These are phyloP conservation scores for Mycena capillaripes DNA, from an alignment of 768 basidiomycete genomes.

Conservation along the genomic window DNA sequence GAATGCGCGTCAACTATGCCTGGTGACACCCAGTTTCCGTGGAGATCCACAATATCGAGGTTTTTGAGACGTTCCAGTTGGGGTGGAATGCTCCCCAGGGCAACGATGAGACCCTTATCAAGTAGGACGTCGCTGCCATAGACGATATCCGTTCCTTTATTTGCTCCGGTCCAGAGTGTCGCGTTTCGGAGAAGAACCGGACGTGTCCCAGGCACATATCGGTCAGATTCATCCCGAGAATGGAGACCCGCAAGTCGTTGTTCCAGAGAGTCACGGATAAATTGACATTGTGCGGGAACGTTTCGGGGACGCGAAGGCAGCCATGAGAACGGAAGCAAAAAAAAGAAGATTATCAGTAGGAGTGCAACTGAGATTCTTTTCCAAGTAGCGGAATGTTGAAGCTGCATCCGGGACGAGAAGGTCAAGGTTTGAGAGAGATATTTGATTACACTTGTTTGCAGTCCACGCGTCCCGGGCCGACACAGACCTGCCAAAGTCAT, in stretches of 20 bases:
- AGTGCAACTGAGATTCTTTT: no score
- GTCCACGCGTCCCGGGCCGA: no score
- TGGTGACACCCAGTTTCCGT: conserved; percentile 74
- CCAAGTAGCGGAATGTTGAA: no score
- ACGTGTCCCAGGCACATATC: conserved; percentile 61
- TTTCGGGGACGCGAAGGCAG: no score
- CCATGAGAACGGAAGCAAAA: no score
- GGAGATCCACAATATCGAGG: conserved; percentile 35
- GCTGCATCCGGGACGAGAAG: no score
- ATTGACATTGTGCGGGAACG: not conserved
- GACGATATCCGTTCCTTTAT: conserved; percentile 62
- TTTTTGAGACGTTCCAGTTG: conserved; percentile 27
- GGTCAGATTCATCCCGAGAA: conserved; percentile 56
- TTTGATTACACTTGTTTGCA: no score
- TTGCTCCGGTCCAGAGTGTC: conserved; percentile 72
- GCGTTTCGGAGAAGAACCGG: conserved; percentile 68
- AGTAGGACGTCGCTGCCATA: conserved; percentile 64
- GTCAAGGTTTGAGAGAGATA: no score
- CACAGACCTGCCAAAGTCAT: no score
- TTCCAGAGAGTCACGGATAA: not conserved
- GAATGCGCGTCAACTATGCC: conserved; percentile 64
- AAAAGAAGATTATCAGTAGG: no score
- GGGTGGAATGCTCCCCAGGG: conserved; percentile 53
- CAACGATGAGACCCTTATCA: conserved; percentile 59
- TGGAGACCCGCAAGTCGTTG: conserved; percentile 46